A percentile compares a stretch with the other conserved stretches of the same genome.
phyloP scores from a whole-genome alignment of 495 filamentous ascomycete genomes.

The Thermothielavioides terrestris region DNA sequence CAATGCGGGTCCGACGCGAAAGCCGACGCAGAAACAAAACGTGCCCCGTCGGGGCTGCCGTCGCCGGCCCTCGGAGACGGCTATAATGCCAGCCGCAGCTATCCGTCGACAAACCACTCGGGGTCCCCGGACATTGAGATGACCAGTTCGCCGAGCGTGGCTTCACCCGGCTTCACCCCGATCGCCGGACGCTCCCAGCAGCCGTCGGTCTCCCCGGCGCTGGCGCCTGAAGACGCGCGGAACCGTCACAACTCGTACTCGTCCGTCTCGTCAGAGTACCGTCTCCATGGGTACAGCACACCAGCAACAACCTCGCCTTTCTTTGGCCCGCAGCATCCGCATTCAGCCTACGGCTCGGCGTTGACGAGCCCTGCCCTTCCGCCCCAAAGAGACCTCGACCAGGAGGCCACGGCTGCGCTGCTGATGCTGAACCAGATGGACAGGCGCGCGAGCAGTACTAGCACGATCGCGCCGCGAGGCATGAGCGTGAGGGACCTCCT shows the following conservation, averaged over 20 bases:
- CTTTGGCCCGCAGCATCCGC: conserved; percentile 28
- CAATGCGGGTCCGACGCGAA: conserved; percentile 30
- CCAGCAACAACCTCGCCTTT: conserved; percentile 39
- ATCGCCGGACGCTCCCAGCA: conserved; percentile 25
- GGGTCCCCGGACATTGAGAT: conserved; percentile 41
- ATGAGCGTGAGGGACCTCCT: conserved; percentile 79
- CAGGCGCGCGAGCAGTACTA: conserved; percentile 30
- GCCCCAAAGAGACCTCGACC: conserved; percentile 49
- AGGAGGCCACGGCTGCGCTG: conserved; percentile 72
- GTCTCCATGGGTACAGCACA: conserved; percentile 40
- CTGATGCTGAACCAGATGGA: conserved; percentile 67
- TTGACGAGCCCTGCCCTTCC: conserved; percentile 43
- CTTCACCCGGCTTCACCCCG: conserved; percentile 28
- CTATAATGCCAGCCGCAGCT: conserved; percentile 17
- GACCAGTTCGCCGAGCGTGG: conserved; percentile 13
- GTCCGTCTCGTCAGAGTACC: conserved; percentile 32
- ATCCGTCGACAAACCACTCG: neutral
- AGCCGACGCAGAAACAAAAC: conserved; percentile 2
- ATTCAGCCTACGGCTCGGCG: conserved; percentile 33
- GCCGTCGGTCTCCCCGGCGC: conserved; percentile 42
- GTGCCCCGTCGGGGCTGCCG: conserved; percentile 8
- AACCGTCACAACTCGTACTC: conserved; percentile 39
- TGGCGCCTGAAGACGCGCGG: conserved; percentile 28
- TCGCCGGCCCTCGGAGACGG: conserved; percentile 18
- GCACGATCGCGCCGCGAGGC: conserved; percentile 31